Evolutionary conservation across 2,329 filamentous ascomycete genomes (phyloP), one percentile per base, ranked within the genome.

Genomic region (Rhynchosporium agropyri): DNA sequence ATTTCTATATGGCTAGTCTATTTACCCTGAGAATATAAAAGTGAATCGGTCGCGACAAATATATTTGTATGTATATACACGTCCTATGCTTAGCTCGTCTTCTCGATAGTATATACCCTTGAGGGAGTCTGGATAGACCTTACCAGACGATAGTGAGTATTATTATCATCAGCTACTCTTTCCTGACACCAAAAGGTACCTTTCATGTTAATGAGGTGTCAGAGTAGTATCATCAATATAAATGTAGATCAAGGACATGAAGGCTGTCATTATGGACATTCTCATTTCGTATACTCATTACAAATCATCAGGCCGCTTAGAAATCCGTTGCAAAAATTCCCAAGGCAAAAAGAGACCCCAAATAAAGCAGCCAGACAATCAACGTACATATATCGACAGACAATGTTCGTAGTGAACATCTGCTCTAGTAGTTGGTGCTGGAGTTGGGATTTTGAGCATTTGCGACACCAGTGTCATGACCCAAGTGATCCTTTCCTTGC

Each of bases 401-500:
- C 5, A 10, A 36, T 2, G 28, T 3, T 7, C n/a, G 3, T 3
- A 46, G 4, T n/a, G 12, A 15, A 12, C 10, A 4, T 43, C 6
- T 26, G 9, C 33, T 6, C 13, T 15, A 54, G 12, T 54, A 54
- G 9, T 54, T 54, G 7, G 36, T 54, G 36, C 51, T 28, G 13
- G 36, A 29, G 13, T 42, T 54, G 10, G 31, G 15, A 54, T 8
- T 8, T 9, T n/a, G 51, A 20, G 58, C 38, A 58, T 65, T 67
- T 20, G 49, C 63, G 56, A 63, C 62, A 7, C 65, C 63, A 4
- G 59, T 65, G 62, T 63, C 61, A 28, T 56, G 55, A 33, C 51
- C 58, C n/a, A 63, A 38, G 13, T 38, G 20, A 12, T 51, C 15
- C 48, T 63, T 57, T 4, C 65, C 61, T 38, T 63, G 50, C 9